Percentiles rank a stretch among this genome's conserved stretches.
Evolutionary conservation across 2,329 filamentous ascomycete species (phyloP).

Genomic region (Cyanodermella asteris): DNA sequence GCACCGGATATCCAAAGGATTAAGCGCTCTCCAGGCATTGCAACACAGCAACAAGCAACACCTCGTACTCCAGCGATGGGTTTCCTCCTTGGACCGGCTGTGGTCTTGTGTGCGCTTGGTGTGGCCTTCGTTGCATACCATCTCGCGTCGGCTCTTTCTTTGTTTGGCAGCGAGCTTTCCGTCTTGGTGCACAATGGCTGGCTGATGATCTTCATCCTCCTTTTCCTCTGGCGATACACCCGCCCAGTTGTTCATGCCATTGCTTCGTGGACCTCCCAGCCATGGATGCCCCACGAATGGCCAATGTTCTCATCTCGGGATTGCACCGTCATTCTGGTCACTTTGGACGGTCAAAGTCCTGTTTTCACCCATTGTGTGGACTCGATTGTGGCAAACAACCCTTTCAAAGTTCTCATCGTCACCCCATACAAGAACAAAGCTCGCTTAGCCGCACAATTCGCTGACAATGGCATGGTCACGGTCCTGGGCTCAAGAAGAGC

Average conservation of each 20-base stretch:
- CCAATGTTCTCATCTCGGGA: slow-evolving; percentile 17
- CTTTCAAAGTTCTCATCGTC: slow-evolving; percentile 21
- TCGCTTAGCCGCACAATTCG: neutral
- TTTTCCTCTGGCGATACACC: slow-evolving; percentile 20
- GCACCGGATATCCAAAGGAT: too few species aligned
- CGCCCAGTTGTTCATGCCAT: slow-evolving; percentile 23
- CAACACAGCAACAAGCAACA: too few species aligned
- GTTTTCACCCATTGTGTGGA: slow-evolving; percentile 22
- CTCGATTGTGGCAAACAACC: slow-evolving; percentile 19
- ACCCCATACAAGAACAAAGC: slow-evolving; percentile 17
- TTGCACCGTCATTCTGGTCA: slow-evolving; percentile 31
- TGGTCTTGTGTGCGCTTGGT: too few species aligned
- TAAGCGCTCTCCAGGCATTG: too few species aligned
- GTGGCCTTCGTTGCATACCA: too few species aligned
- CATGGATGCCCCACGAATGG: slow-evolving; percentile 10
- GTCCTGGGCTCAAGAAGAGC: slow-evolving; percentile 15
- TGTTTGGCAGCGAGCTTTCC: too few species aligned
- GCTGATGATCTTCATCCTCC: too few species aligned
- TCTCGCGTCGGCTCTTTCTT: too few species aligned
- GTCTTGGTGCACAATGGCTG: too few species aligned
- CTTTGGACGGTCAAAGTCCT: slow-evolving; percentile 21
- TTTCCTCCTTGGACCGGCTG: too few species aligned
- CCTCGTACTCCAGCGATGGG: too few species aligned
- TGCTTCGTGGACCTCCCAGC: slow-evolving; percentile 19
- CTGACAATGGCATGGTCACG: slow-evolving; percentile 9